These are phyloP conservation scores for Aspergillus nidulans DNA, from an alignment of 495 filamentous ascomycete species.

Conservation along the genomic window DNA sequence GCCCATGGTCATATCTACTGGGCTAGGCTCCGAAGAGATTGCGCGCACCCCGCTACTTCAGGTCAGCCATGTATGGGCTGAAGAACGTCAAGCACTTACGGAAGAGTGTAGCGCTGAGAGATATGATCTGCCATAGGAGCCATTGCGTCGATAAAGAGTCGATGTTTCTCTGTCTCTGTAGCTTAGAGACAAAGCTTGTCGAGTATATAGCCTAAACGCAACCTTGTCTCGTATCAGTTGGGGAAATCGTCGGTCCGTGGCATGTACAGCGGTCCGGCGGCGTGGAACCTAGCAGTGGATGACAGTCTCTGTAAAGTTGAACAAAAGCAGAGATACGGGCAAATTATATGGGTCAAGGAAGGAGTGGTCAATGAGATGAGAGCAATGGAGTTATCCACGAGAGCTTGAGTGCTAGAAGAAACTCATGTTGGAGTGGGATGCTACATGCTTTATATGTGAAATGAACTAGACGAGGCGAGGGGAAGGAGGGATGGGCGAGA, in stretches of 20 bases:
- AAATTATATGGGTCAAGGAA: constrained; percentile 16
- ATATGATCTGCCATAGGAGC: constrained; percentile 28
- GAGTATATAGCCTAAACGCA: neutral
- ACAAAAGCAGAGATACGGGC: constrained; percentile 5
- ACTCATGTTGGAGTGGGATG: constrained; percentile 15
- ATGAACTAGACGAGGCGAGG: constrained; percentile 22
- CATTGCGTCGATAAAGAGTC: constrained; percentile 32
- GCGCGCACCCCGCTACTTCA: constrained; percentile 17
- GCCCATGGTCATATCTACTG: constrained; percentile 28
- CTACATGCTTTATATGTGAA: constrained; percentile 29
- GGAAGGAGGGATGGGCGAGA: constrained; percentile 7
- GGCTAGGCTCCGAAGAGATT: constrained; percentile 12
- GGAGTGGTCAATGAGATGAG: constrained; percentile 3
- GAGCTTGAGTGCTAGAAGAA: constrained; percentile 12
- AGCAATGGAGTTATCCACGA: constrained; percentile 16
- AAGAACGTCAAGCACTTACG: constrained; percentile 29
- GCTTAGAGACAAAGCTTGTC: neutral
- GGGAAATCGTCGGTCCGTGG: neutral
- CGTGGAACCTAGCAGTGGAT: neutral
- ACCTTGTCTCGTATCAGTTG: neutral
- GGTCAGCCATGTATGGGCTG: constrained; percentile 12
- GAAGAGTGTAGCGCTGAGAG: constrained; percentile 36
- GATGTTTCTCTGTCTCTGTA: neutral
- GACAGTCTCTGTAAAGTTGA: constrained; percentile 3
- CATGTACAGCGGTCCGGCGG: neutral